These are phyloP conservation scores for Xylaria sp. DNA, from an alignment of 2,329 filamentous ascomycete genomes.

Conservation along the genomic window DNA sequence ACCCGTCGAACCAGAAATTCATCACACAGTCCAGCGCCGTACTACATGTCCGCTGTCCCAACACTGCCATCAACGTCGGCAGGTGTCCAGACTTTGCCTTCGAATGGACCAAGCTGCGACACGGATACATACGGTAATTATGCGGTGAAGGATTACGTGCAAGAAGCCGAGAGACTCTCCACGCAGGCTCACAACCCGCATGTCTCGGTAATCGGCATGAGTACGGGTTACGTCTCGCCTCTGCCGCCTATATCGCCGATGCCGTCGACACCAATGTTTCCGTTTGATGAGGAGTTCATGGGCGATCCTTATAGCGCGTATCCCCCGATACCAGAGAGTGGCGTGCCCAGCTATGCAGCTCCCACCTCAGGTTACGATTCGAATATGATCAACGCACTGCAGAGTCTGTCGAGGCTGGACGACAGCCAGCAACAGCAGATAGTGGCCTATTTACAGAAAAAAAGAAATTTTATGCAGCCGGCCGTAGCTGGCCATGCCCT, in stretches of 20 bases:
- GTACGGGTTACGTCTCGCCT: slow-evolving; percentile 38
- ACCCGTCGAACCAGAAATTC: slow-evolving; percentile 34
- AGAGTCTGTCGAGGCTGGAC: slow-evolving; percentile 42
- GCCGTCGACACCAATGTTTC: slow-evolving; percentile 40
- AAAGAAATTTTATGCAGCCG: slow-evolving; percentile 34
- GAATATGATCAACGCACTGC: slow-evolving; percentile 42
- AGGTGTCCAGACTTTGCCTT: slow-evolving; percentile 38
- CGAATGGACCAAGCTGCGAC: slow-evolving; percentile 37
- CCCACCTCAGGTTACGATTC: slow-evolving; percentile 30
- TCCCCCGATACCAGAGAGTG: slow-evolving; percentile 24
- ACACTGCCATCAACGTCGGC: slow-evolving; percentile 36
- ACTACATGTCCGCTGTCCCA: slow-evolving; percentile 34
- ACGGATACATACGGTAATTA: slow-evolving; percentile 40
- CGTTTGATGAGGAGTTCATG: slow-evolving; percentile 32
- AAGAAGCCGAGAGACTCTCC: slow-evolving; percentile 33
- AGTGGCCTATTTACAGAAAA: slow-evolving; percentile 42
- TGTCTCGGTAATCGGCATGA: slow-evolving; percentile 34
- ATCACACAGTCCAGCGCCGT: slow-evolving; percentile 44
- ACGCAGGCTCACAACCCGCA: slow-evolving; percentile 34
- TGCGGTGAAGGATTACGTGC: slow-evolving; percentile 40
- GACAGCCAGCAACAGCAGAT: slow-evolving; percentile 45
- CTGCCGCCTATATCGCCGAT: slow-evolving; percentile 40
- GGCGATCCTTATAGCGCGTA: slow-evolving; percentile 27
- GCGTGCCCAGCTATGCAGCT: slow-evolving; percentile 26
- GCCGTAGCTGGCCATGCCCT: slow-evolving; percentile 32